Evolutionary conservation across 305 asterid species (phyloP).

Genomic region (Fraxinus latifolia): DNA sequence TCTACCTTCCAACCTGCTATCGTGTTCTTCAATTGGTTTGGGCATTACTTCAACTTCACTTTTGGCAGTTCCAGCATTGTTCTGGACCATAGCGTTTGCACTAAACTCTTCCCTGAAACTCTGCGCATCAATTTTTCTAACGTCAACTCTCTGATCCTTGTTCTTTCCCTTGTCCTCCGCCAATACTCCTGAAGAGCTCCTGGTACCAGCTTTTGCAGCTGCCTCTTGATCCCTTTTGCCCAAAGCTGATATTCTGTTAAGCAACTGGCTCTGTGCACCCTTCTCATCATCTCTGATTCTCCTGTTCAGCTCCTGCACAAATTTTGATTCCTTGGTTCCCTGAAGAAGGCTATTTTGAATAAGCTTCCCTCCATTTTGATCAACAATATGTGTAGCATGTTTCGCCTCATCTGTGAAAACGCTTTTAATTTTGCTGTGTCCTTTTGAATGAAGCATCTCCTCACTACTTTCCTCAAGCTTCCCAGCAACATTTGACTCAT

Average conservation of each 20-base stretch:
- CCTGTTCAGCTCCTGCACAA: slow-evolving; percentile 51
- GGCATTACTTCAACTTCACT: slow-evolving; percentile 37
- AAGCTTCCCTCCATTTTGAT: slow-evolving; percentile 46
- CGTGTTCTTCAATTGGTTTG: slow-evolving; percentile 36
- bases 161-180: slow-evolving; percentile 41
- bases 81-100: slow-evolving; percentile 35
- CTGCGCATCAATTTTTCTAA: slow-evolving; percentile 30
- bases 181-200: slow-evolving; percentile 28
- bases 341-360: slow-evolving; percentile 27
- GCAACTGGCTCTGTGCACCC: slow-evolving; percentile 40
- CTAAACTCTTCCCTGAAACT: slow-evolving; percentile 29
- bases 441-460: slow-evolving; percentile 34
- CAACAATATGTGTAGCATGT: slow-evolving; percentile 26
- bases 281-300: slow-evolving; percentile 52
- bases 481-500: slow-evolving; percentile 44
- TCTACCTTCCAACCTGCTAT: slow-evolving; percentile 36
- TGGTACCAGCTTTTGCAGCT: slow-evolving; percentile 16
- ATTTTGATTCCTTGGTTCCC: slow-evolving; percentile 42
- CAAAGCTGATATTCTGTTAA: slow-evolving; percentile 34
- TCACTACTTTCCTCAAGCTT: slow-evolving; percentile 35
- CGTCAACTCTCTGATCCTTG: slow-evolving; percentile 36
- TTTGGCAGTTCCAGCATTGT: slow-evolving; percentile 24
- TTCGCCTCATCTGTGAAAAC: slow-evolving; percentile 31
- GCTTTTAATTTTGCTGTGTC: slow-evolving; percentile 33
- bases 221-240: slow-evolving; percentile 34